phyloP scores from a whole-genome alignment of 306 rosid genomes.

The Ormosia emarginata region DNA sequence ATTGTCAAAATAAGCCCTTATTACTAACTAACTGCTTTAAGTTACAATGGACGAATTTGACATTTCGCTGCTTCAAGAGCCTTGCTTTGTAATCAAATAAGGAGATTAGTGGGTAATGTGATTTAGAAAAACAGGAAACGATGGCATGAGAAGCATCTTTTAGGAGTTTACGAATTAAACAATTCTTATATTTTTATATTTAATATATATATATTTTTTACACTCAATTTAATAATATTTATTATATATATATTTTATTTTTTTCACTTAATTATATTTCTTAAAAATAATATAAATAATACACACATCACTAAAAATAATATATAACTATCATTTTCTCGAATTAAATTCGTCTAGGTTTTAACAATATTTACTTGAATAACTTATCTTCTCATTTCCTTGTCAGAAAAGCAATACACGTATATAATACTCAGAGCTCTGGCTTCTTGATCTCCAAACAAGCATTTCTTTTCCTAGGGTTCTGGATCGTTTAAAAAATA shows the following conservation, averaged over 20 bases:
- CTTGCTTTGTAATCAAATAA: background rate
- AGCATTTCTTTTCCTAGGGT: constrained; percentile 30
- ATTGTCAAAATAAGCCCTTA: background rate
- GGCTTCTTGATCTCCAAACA: background rate
- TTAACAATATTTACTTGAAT: background rate
- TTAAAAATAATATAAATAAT: too few species aligned
- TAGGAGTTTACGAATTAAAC: constrained; percentile 6
- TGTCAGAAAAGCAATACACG: constrained; percentile 36
- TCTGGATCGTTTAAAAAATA: constrained; percentile 26
- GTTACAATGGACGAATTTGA: background rate
- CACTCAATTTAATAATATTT: too few species aligned
- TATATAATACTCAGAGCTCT: constrained; percentile 48
- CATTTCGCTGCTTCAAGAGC: background rate
- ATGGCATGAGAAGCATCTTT: constrained; percentile 6
- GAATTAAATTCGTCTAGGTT: constrained; percentile 6
- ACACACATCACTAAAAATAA: too few species aligned
- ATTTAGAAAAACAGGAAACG: background rate
- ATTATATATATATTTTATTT: too few species aligned
- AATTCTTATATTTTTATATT: too few species aligned
- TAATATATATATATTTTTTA: too few species aligned
- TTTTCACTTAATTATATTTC: too few species aligned
- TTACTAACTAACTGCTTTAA: background rate
- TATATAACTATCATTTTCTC: too few species aligned
- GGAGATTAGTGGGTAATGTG: background rate
- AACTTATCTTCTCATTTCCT: constrained; percentile 24